Conservation (phyloP, 2,329 filamentous ascomycete genomes). For the Fusarium incarnatum region DNA sequence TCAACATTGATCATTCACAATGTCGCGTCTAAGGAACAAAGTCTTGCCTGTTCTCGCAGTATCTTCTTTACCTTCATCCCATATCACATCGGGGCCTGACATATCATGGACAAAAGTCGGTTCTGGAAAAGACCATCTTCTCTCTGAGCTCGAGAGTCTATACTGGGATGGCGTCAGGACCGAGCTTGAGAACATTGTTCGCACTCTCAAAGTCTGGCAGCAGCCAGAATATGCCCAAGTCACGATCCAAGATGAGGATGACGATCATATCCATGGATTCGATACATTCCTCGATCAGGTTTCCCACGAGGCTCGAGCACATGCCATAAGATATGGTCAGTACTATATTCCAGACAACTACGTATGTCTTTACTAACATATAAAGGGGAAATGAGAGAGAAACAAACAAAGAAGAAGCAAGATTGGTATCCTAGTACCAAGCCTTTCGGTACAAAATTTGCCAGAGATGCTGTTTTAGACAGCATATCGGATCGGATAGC, state of each 20-base stretch:
- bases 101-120: slow-evolving; percentile 29
- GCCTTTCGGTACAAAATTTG: not conserved
- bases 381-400: slow-evolving; percentile 28
- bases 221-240: slow-evolving; percentile 29
- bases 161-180: slow-evolving; percentile 41
- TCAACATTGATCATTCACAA: not conserved
- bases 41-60: slow-evolving; percentile 26
- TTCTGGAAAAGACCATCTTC: slow-evolving; percentile 28
- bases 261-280: slow-evolving; percentile 35
- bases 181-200: slow-evolving; percentile 42
- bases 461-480: slow-evolving; percentile 19
- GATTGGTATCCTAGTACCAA: not conserved
- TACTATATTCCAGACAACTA: not conserved
- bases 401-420: not conserved
- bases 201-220: slow-evolving; percentile 38
- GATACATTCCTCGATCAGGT: slow-evolving; percentile 42
- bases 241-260: slow-evolving; percentile 27
- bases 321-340: slow-evolving; percentile 38
- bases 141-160: slow-evolving; percentile 30
- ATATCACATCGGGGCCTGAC: slow-evolving; percentile 32
- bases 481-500: slow-evolving; percentile 21
- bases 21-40: slow-evolving; percentile 32
- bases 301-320: slow-evolving; percentile 37
- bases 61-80: slow-evolving; percentile 9
- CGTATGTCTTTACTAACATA: not conserved